Evolutionary conservation across 1,284 basidiomycete species (phyloP).

Genomic region (Xerocomus minutiporus): DNA sequence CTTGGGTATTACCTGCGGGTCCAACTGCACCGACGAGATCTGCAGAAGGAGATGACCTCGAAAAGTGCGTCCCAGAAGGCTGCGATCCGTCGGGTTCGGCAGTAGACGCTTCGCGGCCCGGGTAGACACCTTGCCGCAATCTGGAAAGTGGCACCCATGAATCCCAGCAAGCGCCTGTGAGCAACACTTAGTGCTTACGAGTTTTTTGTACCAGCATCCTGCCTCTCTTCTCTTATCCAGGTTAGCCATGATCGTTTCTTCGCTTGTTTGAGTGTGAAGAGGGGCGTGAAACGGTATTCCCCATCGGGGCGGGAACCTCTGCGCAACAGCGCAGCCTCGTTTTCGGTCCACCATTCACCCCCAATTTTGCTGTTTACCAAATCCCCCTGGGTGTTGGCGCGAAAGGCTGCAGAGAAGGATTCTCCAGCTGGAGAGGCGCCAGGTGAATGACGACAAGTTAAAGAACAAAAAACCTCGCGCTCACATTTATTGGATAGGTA

Average conservation of each 20-base stretch:
- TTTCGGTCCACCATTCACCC: conserved; percentile 12
- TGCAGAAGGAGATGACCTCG: too few relatives aligned
- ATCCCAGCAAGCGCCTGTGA: not conserved
- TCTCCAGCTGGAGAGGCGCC: conserved; percentile 5
- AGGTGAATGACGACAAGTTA: not conserved
- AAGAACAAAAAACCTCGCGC: not conserved
- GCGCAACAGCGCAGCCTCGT: conserved; percentile 11
- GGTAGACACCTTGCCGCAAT: conserved; percentile 11
- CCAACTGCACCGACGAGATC: too few relatives aligned
- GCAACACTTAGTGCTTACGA: not conserved
- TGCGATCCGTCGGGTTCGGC: too few relatives aligned
- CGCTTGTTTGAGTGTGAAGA: conserved; percentile 9
- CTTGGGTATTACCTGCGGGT: too few relatives aligned
- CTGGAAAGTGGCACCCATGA: not conserved
- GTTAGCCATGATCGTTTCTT: not conserved
- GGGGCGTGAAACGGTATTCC: conserved; percentile 8
- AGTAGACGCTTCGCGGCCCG: not conserved
- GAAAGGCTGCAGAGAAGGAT: conserved; percentile 3
- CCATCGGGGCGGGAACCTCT: conserved; percentile 1
- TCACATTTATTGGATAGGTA: conserved; percentile 18
- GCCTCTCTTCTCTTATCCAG: not conserved
- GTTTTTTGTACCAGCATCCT: not conserved
- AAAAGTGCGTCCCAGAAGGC: too few relatives aligned
- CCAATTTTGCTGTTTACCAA: not conserved
- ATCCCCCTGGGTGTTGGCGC: not conserved